Conservation (phyloP, 2,329 filamentous ascomycete genomes). For the Stachybotrys elegans region DNA sequence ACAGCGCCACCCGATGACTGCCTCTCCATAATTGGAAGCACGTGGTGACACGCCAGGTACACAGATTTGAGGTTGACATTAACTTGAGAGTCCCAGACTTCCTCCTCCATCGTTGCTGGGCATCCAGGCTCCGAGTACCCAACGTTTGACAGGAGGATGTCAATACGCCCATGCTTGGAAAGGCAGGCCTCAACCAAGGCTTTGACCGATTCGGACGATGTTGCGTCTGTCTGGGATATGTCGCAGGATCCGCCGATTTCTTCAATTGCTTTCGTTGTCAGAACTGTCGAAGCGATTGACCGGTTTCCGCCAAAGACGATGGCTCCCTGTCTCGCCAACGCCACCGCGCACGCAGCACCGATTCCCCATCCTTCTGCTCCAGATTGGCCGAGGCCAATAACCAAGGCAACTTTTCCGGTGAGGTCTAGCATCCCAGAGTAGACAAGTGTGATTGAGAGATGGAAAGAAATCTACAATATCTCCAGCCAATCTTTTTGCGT, state of each 20-base stretch:
- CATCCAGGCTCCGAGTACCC: slow-evolving; percentile 49
- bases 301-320: slow-evolving; percentile 46
- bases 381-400: slow-evolving; percentile 41
- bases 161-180: slow-evolving; percentile 47
- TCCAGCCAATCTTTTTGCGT: no score
- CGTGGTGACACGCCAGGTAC: slow-evolving; percentile 46
- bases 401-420: slow-evolving; percentile 36
- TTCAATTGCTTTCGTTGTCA: slow-evolving; percentile 33
- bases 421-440: slow-evolving; percentile 31
- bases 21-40: slow-evolving; percentile 49
- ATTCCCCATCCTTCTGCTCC: slow-evolving; percentile 43
- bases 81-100: slow-evolving; percentile 46
- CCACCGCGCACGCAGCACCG: slow-evolving; percentile 42
- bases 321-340: slow-evolving; percentile 42
- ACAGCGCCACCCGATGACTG: slow-evolving; percentile 35
- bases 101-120: slow-evolving; percentile 42
- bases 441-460: neutral
- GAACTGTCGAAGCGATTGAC: slow-evolving; percentile 31
- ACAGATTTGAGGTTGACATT: slow-evolving; percentile 52
- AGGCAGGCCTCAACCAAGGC: slow-evolving; percentile 47
- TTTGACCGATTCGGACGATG: slow-evolving; percentile 45
- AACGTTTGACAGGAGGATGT: slow-evolving; percentile 58
- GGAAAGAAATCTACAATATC: no score
- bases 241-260: slow-evolving; percentile 26
- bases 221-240: slow-evolving; percentile 45